Evolutionary conservation across 768 basidiomycete species (phyloP).

Genomic region (Strobilomyces confusus): DNA sequence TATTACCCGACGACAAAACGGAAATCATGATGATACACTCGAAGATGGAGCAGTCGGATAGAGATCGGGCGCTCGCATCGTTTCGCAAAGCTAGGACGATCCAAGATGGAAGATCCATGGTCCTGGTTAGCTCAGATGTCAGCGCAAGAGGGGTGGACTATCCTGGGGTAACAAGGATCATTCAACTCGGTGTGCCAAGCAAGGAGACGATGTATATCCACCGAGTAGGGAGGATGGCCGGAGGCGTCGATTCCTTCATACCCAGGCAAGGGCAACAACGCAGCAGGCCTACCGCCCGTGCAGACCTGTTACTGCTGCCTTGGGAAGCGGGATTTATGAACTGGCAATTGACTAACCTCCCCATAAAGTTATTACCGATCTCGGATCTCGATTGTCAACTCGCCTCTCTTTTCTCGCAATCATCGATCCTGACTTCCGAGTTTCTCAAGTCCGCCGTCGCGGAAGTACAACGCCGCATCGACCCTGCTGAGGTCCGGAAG

Average conservation of each 20-base stretch:
- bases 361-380: slow-evolving; percentile 56
- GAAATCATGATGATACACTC: slow-evolving; percentile 80
- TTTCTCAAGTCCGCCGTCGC: slow-evolving; percentile 27
- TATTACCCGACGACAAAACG: slow-evolving; percentile 54
- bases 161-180: slow-evolving; percentile 81
- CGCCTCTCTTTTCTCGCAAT: slow-evolving; percentile 9
- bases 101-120: slow-evolving; percentile 39
- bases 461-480: slow-evolving; percentile 34
- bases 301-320: slow-evolving; percentile 75
- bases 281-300: slow-evolving; percentile 35
- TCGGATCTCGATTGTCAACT: slow-evolving; percentile 11
- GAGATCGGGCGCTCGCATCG: slow-evolving; percentile 24
- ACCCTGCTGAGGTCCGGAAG: slow-evolving; percentile 51
- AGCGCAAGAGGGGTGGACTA: slow-evolving; percentile 90
- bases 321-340: slow-evolving; percentile 73
- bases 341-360: slow-evolving; percentile 59
- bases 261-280: neutral
- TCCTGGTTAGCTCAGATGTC: slow-evolving; percentile 84
- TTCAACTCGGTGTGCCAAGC: slow-evolving; percentile 83
- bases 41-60: slow-evolving; percentile 39
- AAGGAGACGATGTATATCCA: slow-evolving; percentile 75
- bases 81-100: slow-evolving; percentile 9
- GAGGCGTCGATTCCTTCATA: slow-evolving; percentile 52
- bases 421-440: slow-evolving; percentile 14
- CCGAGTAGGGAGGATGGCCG: slow-evolving; percentile 81